A percentile compares a stretch with the other conserved stretches of the same genome.
phyloP scores from a whole-genome alignment of 257 asterid species.

The Paraleonurus japonicus region DNA sequence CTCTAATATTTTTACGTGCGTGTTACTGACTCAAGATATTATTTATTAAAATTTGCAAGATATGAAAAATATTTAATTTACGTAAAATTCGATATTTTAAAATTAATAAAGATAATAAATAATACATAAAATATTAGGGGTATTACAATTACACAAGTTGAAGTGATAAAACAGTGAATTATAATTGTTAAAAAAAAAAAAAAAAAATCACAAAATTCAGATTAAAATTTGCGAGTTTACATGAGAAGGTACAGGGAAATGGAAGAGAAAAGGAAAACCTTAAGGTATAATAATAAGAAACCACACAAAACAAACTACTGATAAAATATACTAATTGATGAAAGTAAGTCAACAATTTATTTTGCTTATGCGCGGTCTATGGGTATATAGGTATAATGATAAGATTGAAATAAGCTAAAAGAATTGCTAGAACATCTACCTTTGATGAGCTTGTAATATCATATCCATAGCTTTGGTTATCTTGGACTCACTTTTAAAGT shows the following conservation, averaged over 20 bases:
- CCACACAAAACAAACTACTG: not conserved
- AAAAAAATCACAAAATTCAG: not conserved
- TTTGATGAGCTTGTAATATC: too few relatives aligned
- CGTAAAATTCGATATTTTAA: too few relatives aligned
- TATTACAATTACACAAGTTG: not conserved
- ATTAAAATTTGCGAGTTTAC: not conserved
- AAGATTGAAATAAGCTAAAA: not conserved
- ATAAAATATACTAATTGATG: not conserved
- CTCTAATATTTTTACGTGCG: too few relatives aligned
- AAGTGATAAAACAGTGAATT: not conserved
- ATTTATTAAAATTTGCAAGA: too few relatives aligned
- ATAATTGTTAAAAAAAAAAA: not conserved
- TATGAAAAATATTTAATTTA: too few relatives aligned
- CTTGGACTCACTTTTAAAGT: too few relatives aligned
- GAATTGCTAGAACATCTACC: constrained; percentile 40
- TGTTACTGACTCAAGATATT: too few relatives aligned
- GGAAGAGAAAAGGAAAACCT: not conserved
- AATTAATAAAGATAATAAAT: too few relatives aligned
- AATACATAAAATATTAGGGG: too few relatives aligned
- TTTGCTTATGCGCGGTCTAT: not conserved
- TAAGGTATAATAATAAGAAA: not conserved
- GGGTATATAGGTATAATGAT: not conserved
- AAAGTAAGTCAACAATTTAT: not conserved
- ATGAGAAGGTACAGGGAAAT: not conserved
- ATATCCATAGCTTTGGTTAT: too few relatives aligned